These are phyloP conservation scores for Calonectria pteridis DNA, from an alignment of 2,329 filamentous ascomycete genomes.

Conservation along the genomic window DNA sequence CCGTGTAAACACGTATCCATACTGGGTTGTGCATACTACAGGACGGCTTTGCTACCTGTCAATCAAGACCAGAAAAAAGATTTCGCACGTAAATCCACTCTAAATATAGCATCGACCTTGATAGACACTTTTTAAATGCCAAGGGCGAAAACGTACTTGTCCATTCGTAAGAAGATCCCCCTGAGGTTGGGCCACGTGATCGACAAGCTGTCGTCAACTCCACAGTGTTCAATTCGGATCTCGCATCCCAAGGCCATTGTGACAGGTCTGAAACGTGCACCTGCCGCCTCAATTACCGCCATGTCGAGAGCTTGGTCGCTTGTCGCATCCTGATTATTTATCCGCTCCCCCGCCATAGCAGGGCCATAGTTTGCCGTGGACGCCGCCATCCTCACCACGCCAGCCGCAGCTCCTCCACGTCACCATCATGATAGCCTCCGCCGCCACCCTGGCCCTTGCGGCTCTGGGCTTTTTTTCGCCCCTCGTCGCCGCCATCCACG, in stretches of 20 bases:
- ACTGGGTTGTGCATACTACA: neutral
- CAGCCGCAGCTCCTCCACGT: neutral
- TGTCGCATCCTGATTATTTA: constrained; percentile 25
- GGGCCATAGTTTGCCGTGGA: constrained; percentile 6
- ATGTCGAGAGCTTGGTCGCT: constrained; percentile 35
- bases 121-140: neutral
- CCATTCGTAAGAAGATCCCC: constrained; percentile 8
- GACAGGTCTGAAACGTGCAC: constrained; percentile 20
- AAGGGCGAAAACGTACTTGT: neutral
- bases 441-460: constrained; percentile 30
- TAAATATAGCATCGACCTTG: neutral
- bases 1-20: neutral
- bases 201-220: constrained; percentile 28
- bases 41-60: neutral
- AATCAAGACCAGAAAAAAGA: neutral
- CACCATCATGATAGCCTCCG: constrained; percentile 30
- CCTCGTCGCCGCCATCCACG: constrained; percentile 47
- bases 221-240: constrained; percentile 28
- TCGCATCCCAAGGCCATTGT: constrained; percentile 7
- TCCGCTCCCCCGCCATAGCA: constrained; percentile 9
- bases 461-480: constrained; percentile 42
- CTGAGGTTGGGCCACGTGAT: constrained; percentile 40
- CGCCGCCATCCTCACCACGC: neutral
- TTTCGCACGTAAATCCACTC: neutral
- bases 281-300: constrained; percentile 17